Base-by-base conservation (phyloP, 2,329 filamentous ascomycete genomes). In the Alternaria sp. region DNA sequence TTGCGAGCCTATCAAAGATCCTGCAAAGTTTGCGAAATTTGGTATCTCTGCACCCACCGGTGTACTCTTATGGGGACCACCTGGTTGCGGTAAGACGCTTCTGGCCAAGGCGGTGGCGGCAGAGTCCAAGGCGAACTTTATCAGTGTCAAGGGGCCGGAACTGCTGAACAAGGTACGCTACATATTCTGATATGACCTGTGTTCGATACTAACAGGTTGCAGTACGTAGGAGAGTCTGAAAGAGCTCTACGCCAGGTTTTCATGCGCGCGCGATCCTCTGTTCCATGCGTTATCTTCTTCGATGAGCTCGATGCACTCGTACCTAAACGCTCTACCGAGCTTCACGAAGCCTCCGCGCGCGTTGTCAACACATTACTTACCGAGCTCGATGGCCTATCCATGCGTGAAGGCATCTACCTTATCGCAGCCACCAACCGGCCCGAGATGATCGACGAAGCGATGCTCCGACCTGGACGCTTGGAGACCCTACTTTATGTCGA, bases 241-340 rank as follows among this genome's bases (percentile, higher is more conserved):
- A 90, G 94, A 11, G 92, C 94, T 0, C 91, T 99, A 1, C 89
- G 95, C 22, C 93, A 96, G 76, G 91, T 98, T 0, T 99, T 99
- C 79, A 88, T 89, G 65, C 90, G 94, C 16, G 95, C 95, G 1
- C 88, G 94, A 52, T 91, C 91, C 1, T 94, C 91, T 7, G 87
- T 93, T 0, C 95, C 95, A 1, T 98, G 94, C 75, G 93, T 99
- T 55, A 89, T 99, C 59, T 98, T 99, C 86, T 98, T 99, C 75
- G 95, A 99, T 76, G 95, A 99, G 80, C 86, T 99, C 53, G 95
- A 99, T 79, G 94, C 95, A 1, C 83, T 99, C 3, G 94, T 95
- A 0, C 94, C 94, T 0, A 89, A 89, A 52, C 89, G 95, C 55
- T 93, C 94, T 73, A 91, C 91, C 56, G 77, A 80, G 16, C 86